These are phyloP conservation scores for Nakaseomyces nivariensis DNA, from an alignment of 1,139 yeast genomes.

Conservation along the genomic window DNA sequence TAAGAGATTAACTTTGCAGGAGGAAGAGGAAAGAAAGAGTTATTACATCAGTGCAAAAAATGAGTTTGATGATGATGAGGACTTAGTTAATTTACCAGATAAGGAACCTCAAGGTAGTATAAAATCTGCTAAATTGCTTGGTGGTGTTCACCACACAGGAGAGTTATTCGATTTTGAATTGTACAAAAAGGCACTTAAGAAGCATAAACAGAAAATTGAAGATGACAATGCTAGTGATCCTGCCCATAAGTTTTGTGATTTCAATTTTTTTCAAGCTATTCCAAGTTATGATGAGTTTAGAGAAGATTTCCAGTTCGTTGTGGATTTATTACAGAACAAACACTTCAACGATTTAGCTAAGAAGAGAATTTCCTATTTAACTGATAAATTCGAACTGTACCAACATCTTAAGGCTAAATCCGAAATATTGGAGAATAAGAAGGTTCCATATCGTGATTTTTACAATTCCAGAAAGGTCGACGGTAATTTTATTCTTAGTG, in stretches of 20 bases:
- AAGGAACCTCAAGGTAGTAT: neutral
- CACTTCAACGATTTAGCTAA: conserved; percentile 15
- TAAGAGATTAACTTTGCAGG: conserved; percentile 14
- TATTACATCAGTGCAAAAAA: conserved; percentile 1
- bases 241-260: neutral
- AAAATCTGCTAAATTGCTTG: neutral
- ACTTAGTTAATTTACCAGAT: neutral
- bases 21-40: conserved; percentile 7
- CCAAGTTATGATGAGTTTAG: conserved; percentile 20
- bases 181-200: conserved; percentile 11
- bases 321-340: conserved; percentile 11
- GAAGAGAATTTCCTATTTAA: conserved; percentile 20
- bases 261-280: conserved; percentile 4
- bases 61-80: conserved; percentile 3
- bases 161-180: conserved; percentile 21
- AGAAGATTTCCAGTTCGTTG: conserved; percentile 14
- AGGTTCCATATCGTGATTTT: conserved; percentile 87
- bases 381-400: conserved; percentile 24
- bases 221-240: conserved; percentile 5
- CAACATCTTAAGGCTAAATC: conserved; percentile 23
- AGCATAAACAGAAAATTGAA: conserved; percentile 6
- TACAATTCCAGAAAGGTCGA: conserved; percentile 96
- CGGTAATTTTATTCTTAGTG: conserved; percentile 92
- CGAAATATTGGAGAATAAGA: conserved; percentile 34
- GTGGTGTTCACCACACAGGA: conserved; percentile 21